These are phyloP conservation scores for Lactarius deliciosus DNA, from an alignment of 768 basidiomycete genomes.

Conservation along the genomic window DNA sequence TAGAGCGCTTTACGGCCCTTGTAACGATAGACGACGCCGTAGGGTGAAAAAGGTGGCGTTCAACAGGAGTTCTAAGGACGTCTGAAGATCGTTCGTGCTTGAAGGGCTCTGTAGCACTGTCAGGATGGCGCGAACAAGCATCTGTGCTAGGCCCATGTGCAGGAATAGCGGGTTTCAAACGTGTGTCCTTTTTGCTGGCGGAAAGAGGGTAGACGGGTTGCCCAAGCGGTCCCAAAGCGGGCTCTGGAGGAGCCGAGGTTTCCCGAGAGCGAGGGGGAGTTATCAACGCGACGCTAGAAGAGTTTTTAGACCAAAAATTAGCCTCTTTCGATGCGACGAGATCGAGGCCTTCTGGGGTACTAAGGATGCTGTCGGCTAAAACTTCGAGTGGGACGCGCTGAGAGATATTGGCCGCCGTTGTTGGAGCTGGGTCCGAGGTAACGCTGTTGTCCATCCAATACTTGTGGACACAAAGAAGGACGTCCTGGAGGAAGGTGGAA, in stretches of 20 bases:
- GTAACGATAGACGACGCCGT: neutral
- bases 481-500: slow-evolving; percentile 23
- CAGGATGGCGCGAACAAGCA: neutral
- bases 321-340: neutral
- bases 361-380: neutral
- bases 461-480: slow-evolving; percentile 13
- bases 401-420: neutral
- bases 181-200: neutral
- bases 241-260: neutral
- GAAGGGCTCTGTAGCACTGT: neutral
- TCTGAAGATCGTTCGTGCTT: neutral
- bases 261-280: neutral
- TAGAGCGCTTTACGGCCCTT: neutral
- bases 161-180: neutral
- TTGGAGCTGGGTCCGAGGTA: neutral
- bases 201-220: neutral
- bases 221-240: neutral
- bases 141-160: neutral
- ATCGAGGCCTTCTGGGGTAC: neutral
- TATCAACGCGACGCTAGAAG: neutral
- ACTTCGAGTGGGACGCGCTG: neutral
- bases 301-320: neutral
- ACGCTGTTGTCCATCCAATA: slow-evolving; percentile 24
- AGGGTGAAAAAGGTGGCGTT: neutral
- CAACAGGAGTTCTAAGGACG: neutral